A percentile compares a stretch with the other conserved stretches of the same genome.
phyloP scores from a whole-genome alignment of 163 green algal species.

The Volvox carteri region DNA sequence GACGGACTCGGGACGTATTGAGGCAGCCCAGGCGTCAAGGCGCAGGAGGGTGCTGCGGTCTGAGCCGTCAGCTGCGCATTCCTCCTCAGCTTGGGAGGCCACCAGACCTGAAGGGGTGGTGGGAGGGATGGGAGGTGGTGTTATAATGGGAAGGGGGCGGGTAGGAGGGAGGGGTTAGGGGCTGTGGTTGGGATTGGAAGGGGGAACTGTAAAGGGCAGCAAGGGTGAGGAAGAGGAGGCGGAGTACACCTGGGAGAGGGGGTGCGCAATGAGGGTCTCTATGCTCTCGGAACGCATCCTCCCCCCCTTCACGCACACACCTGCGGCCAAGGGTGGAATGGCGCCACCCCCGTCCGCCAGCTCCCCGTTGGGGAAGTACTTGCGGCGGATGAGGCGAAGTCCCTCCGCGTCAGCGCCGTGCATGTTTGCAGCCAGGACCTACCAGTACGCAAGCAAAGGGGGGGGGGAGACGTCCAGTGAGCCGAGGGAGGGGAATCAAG shows the following conservation, averaged over 20 bases:
- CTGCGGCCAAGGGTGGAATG: conserved; percentile 70
- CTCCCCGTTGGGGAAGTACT: conserved; percentile 71
- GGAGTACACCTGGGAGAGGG: no score
- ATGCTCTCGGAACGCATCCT: no score
- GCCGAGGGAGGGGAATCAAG: no score
- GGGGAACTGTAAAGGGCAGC: not conserved
- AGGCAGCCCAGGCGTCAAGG: conserved; percentile 56
- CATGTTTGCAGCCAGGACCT: conserved; percentile 73
- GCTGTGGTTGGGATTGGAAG: not conserved
- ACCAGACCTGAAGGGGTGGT: conserved; percentile 53
- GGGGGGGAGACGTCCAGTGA: no score
- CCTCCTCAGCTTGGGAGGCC: conserved; percentile 67
- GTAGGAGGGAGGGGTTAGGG: not conserved
- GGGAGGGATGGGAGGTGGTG: not conserved
- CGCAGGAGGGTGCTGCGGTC: conserved; percentile 34
- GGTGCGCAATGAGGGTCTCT: no score
- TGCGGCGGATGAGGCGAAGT: conserved; percentile 64
- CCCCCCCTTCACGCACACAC: no score
- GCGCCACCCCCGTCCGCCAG: conserved; percentile 77
- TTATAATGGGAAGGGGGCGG: not conserved
- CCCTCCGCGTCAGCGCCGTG: conserved; percentile 72
- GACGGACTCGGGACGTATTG: conserved; percentile 36
- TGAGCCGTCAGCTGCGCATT: conserved; percentile 33
- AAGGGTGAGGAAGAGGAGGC: not conserved
- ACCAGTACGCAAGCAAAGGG: not conserved